A percentile compares a stretch with the other conserved stretches of the same genome.
phyloP scores from a whole-genome alignment of 257 asterid genomes.

The Solanum arcanum region DNA sequence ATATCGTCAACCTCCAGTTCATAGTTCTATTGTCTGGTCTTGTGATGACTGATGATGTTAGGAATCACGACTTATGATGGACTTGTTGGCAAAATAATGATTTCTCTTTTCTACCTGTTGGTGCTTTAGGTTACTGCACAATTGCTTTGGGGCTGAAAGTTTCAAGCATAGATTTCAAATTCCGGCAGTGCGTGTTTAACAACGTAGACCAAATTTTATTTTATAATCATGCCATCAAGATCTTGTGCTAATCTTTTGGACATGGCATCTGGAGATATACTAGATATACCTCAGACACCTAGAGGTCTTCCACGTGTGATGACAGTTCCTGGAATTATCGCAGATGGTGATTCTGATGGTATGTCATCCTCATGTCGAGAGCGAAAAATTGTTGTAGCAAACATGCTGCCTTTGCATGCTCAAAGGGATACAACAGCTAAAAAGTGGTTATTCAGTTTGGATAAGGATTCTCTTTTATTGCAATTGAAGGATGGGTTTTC shows the following conservation, averaged over 20 bases:
- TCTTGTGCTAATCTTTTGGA: slow-evolving; percentile 60
- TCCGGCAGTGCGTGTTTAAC: background rate
- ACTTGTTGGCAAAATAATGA: background rate
- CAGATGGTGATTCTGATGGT: slow-evolving; percentile 69
- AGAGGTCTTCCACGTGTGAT: slow-evolving; percentile 72
- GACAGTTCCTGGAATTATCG: slow-evolving; percentile 59
- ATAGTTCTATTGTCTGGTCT: background rate
- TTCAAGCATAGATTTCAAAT: background rate
- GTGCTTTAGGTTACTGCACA: background rate
- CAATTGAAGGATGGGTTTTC: slow-evolving; percentile 82
- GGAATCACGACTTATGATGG: background rate
- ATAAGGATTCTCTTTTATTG: slow-evolving; percentile 63
- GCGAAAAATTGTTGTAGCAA: slow-evolving; percentile 69
- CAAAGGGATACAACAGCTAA: slow-evolving; percentile 46
- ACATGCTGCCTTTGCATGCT: slow-evolving; percentile 69
- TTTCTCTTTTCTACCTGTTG: background rate
- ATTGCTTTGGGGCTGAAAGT: background rate
- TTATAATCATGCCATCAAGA: slow-evolving; percentile 44
- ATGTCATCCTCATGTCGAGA: slow-evolving; percentile 40
- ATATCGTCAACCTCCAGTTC: background rate
- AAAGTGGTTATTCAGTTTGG: slow-evolving; percentile 60
- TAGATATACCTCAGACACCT: slow-evolving; percentile 54
- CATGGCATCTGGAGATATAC: slow-evolving; percentile 46
- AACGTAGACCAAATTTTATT: background rate
- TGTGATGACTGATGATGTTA: background rate